A percentile compares a stretch with the other conserved stretches of the same genome.
Evolutionary conservation across 768 basidiomycete genomes (phyloP).

Genomic region (Mycena vitilis): DNA sequence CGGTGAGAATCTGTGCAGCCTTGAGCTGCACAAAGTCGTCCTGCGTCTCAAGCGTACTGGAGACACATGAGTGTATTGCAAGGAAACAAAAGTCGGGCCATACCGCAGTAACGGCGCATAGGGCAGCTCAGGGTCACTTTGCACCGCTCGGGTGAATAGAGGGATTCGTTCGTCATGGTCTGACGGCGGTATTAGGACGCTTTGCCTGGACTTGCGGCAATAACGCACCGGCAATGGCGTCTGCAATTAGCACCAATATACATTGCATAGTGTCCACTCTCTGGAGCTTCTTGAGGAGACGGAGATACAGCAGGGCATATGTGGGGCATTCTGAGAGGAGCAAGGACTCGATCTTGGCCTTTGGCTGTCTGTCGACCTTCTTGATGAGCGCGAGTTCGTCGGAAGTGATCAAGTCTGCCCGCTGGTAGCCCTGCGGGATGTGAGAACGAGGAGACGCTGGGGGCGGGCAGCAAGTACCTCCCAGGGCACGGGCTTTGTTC

Average conservation of each 20-base stretch:
- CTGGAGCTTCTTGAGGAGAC: constrained; percentile 85
- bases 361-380: constrained; percentile 87
- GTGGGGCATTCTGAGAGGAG: constrained; percentile 84
- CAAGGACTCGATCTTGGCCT: constrained; percentile 77
- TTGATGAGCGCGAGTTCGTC: constrained; percentile 92
- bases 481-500: constrained; percentile 94
- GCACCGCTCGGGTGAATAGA: constrained; percentile 72
- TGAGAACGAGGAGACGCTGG: constrained; percentile 31
- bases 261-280: constrained; percentile 90
- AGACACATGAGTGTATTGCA: constrained; percentile 28
- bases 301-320: constrained; percentile 91
- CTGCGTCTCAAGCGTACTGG: constrained; percentile 81
- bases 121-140: constrained; percentile 82
- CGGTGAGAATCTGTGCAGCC: constrained; percentile 86
- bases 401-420: constrained; percentile 87
- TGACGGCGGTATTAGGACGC: constrained; percentile 42
- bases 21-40: constrained; percentile 98
- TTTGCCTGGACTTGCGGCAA: background rate
- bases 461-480: constrained; percentile 65
- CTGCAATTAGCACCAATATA: constrained; percentile 87
- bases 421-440: constrained; percentile 85
- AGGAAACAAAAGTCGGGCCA: constrained; percentile 7
- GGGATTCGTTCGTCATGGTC: constrained; percentile 91
- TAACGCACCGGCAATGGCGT: constrained; percentile 81
- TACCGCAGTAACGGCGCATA: constrained; percentile 85